These are phyloP conservation scores for Kurtzmaniella quercitrusa DNA, from an alignment of 1,139 yeast genomes.

Conservation along the genomic window DNA sequence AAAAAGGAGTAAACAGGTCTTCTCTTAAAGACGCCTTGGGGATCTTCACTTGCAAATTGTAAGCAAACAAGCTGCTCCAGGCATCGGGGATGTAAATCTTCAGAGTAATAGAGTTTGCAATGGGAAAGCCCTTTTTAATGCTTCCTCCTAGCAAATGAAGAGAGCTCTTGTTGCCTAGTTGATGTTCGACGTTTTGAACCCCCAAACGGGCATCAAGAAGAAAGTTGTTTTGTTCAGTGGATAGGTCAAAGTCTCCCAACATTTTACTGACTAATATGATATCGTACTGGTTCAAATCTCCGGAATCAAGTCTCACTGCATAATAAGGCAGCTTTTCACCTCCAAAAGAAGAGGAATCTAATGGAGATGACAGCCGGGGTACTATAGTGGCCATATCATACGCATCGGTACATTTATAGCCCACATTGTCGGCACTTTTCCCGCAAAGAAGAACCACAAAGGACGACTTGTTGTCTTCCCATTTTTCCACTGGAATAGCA, in stretches of 20 bases:
- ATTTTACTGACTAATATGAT: slow-evolving; percentile 42
- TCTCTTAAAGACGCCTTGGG: slow-evolving; percentile 12
- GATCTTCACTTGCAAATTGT: slow-evolving; percentile 31
- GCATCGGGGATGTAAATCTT: slow-evolving; percentile 51
- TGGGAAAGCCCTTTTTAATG: slow-evolving; percentile 37
- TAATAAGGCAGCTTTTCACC: slow-evolving; percentile 45
- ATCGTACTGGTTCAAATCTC: slow-evolving; percentile 37
- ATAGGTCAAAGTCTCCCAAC: slow-evolving; percentile 1
- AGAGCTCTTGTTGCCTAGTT: slow-evolving; percentile 25
- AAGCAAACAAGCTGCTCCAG: slow-evolving; percentile 62
- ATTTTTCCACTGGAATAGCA: slow-evolving; percentile 9
- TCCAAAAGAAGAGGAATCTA: slow-evolving; percentile 51
- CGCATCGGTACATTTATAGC: slow-evolving; percentile 42
- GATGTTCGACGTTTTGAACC: slow-evolving; percentile 16
- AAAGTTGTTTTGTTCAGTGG: slow-evolving; percentile 30
- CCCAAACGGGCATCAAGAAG: slow-evolving; percentile 29
- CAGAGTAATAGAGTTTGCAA: slow-evolving; percentile 41
- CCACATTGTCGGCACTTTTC: slow-evolving; percentile 7
- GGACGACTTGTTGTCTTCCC: slow-evolving; percentile 1
- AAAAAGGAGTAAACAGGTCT: slow-evolving; percentile 50
- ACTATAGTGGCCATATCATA: slow-evolving; percentile 27
- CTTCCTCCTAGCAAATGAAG: slow-evolving; percentile 31
- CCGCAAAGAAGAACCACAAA: slow-evolving; percentile 15
- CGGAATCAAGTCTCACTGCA: slow-evolving; percentile 35
- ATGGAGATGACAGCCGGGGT: slow-evolving; percentile 41